These are phyloP conservation scores for Lophiotrema nucula DNA, from an alignment of 495 filamentous ascomycete species.

Conservation along the genomic window DNA sequence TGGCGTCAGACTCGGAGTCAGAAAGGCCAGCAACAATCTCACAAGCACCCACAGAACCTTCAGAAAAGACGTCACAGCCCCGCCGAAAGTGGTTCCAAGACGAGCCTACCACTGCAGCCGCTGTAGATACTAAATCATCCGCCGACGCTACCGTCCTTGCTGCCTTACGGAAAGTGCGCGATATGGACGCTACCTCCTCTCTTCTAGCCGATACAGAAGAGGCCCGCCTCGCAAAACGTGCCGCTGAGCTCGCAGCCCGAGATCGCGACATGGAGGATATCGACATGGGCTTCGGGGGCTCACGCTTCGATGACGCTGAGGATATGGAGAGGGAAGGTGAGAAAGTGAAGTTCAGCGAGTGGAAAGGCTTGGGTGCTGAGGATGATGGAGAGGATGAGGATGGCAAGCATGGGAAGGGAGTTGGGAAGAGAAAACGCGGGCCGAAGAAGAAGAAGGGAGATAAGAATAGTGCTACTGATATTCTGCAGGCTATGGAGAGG, in stretches of 20 bases:
- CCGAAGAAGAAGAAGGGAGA: constrained; percentile 86
- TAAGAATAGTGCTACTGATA: constrained; percentile 74
- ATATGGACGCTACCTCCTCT: constrained; percentile 55
- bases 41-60: not conserved
- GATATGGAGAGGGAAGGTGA: constrained; percentile 61
- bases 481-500: constrained; percentile 75
- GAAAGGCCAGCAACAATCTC: not conserved
- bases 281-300: constrained; percentile 90
- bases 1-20: not conserved
- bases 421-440: constrained; percentile 72
- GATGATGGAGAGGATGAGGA: constrained; percentile 55
- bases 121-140: constrained; percentile 51
- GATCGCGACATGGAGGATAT: constrained; percentile 88
- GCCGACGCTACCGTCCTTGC: constrained; percentile 79
- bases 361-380: constrained; percentile 48
- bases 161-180: constrained; percentile 79
- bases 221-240: constrained; percentile 53
- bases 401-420: constrained; percentile 49
- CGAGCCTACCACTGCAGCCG: constrained; percentile 33
- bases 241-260: constrained; percentile 70
- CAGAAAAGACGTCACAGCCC: not conserved
- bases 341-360: constrained; percentile 65
- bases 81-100: constrained; percentile 61
- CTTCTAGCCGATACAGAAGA: constrained; percentile 49
- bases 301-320: constrained; percentile 75